Percentiles rank a stretch among this genome's conserved stretches.
Evolutionary conservation across 176 grass and related monocot species (phyloP).

Genomic region (Triticum turgidum): DNA sequence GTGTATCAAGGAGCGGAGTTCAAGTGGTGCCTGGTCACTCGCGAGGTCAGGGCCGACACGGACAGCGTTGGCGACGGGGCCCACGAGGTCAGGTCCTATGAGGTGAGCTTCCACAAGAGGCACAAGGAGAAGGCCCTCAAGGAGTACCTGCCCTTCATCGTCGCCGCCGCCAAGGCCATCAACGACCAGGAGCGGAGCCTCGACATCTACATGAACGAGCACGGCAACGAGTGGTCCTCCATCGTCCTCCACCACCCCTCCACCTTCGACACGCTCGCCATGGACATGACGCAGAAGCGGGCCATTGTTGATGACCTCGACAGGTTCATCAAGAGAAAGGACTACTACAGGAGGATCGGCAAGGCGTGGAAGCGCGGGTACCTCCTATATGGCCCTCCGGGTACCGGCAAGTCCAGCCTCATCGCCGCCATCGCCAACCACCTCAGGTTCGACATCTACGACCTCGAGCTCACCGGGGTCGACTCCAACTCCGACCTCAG

Average conservation of each 20-base stretch:
- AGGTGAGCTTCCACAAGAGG: slow-evolving; percentile 69
- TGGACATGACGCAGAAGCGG: slow-evolving; percentile 58
- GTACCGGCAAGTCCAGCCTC: slow-evolving; percentile 91
- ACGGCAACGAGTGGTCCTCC: slow-evolving; percentile 34
- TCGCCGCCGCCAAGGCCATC: slow-evolving; percentile 54
- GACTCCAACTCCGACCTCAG: slow-evolving; percentile 50
- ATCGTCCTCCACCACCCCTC: slow-evolving; percentile 72
- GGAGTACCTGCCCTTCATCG: slow-evolving; percentile 65
- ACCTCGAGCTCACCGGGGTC: slow-evolving; percentile 74
- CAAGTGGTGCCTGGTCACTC: slow-evolving; percentile 41
- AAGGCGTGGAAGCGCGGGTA: slow-evolving; percentile 96
- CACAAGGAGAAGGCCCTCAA: slow-evolving; percentile 63
- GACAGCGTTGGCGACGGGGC: neutral
- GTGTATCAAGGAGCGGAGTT: slow-evolving; percentile 52
- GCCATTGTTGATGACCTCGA: slow-evolving; percentile 62
- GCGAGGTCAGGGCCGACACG: neutral
- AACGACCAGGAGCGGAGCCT: slow-evolving; percentile 48
- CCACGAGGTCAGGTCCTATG: slow-evolving; percentile 34
- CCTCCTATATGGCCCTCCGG: slow-evolving; percentile 76
- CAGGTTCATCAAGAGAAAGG: slow-evolving; percentile 69
- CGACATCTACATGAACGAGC: slow-evolving; percentile 52
- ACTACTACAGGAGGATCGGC: slow-evolving; percentile 78
- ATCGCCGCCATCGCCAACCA: slow-evolving; percentile 94
- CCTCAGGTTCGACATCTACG: slow-evolving; percentile 78
- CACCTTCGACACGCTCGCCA: slow-evolving; percentile 75